Percentiles rank a stretch among this genome's conserved stretches.
These are phyloP conservation scores for Skeletonema tropicum DNA, from an alignment of 108 stramenopile species.

Conservation along the genomic window DNA sequence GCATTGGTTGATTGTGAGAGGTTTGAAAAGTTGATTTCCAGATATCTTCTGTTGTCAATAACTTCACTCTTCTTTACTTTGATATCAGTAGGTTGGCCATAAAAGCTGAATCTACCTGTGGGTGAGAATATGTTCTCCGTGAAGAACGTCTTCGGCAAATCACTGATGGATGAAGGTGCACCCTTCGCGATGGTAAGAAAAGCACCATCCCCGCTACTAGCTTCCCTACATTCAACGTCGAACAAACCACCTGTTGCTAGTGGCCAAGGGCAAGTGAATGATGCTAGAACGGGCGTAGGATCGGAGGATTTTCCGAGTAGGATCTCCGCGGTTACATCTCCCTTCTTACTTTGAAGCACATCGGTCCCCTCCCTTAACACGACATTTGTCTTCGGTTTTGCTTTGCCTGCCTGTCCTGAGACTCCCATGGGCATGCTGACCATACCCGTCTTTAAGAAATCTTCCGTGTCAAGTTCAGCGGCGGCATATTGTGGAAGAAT, in stretches of 20 bases:
- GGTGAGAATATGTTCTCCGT: slow-evolving; percentile 53
- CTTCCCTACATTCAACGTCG: slow-evolving; percentile 71
- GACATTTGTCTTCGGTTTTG: slow-evolving; percentile 64
- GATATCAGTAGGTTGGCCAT: slow-evolving; percentile 71
- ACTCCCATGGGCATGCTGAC: slow-evolving; percentile 74
- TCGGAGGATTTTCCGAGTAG: slow-evolving; percentile 37
- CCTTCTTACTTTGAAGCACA: slow-evolving; percentile 50
- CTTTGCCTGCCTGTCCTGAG: slow-evolving; percentile 67
- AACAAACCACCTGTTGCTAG: slow-evolving; percentile 61
- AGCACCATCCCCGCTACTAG: slow-evolving; percentile 58
- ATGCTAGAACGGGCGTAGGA: slow-evolving; percentile 53
- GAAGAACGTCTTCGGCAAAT: slow-evolving; percentile 59
- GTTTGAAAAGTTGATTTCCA: slow-evolving; percentile 58
- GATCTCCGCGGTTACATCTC: slow-evolving; percentile 66
- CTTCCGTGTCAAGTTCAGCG: slow-evolving; percentile 47
- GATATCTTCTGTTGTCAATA: slow-evolving; percentile 40
- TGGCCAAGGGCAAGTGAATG: slow-evolving; percentile 59
- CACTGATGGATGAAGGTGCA: slow-evolving; percentile 32
- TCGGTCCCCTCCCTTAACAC: slow-evolving; percentile 69
- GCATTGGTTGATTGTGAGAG: slow-evolving; percentile 68
- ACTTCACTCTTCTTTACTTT: slow-evolving; percentile 53
- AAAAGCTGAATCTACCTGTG: slow-evolving; percentile 70
- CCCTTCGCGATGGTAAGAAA: slow-evolving; percentile 54
- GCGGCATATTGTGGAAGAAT: background rate
- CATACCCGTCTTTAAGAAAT: slow-evolving; percentile 55